A percentile compares a stretch with the other conserved stretches of the same genome.
phyloP scores from a whole-genome alignment of 2,329 filamentous ascomycete species.

The Pseudocercospora ulei region DNA sequence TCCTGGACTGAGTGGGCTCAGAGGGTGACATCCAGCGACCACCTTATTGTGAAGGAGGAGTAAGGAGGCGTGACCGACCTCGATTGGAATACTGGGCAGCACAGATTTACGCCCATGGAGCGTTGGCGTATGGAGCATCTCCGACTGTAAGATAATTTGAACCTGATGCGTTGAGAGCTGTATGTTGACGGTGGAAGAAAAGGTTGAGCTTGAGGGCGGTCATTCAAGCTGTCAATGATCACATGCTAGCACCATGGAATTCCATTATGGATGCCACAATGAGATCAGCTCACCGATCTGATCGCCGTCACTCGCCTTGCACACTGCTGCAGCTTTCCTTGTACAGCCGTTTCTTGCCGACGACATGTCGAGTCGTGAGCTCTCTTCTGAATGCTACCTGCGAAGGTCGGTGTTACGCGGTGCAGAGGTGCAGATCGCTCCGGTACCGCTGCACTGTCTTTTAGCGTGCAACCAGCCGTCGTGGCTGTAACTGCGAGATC shows the following conservation, averaged over 20 bases:
- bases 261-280: conserved; percentile 1
- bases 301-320: background rate
- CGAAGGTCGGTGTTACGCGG: no score
- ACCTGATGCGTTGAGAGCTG: background rate
- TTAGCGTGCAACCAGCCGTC: background rate
- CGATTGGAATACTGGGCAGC: background rate
- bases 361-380: no score
- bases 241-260: background rate
- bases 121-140: conserved; percentile 10
- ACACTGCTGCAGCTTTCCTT: background rate
- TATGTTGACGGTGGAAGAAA: background rate
- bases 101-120: conserved; percentile 1
- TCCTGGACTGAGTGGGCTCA: conserved; percentile 67
- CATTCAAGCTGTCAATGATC: background rate
- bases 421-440: no score
- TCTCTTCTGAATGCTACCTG: no score
- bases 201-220: background rate
- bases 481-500: background rate
- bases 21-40: conserved; percentile 31
- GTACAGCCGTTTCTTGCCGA: background rate
- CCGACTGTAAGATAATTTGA: conserved; percentile 7
- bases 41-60: conserved; percentile 30
- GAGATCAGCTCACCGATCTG: background rate
- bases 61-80: background rate
- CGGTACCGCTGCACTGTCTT: no score